Base-by-base conservation (phyloP, 352 stramenopile genomes). In the Phytopythium delawarense region DNA sequence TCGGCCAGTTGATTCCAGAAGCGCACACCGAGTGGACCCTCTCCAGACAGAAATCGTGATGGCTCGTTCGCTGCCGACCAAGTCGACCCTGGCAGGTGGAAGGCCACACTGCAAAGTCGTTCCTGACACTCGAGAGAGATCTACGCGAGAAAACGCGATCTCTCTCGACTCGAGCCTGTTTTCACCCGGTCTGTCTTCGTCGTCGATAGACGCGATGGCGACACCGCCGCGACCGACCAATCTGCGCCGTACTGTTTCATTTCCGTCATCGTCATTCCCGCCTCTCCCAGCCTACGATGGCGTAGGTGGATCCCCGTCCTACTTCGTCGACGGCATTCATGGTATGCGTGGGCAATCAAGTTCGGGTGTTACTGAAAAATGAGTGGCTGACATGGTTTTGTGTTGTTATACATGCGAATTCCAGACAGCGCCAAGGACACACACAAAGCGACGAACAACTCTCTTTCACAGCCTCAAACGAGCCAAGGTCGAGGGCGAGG, bases 211-310 rank as follows among this genome's bases (percentile, higher is more conserved):
- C 18, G 37, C 9, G 23, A 52, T 51, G 16, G 42, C 39, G 8
- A 61, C 55, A 6, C 55, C 55, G 16, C 39, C 55, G 25, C 37
- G 28, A 7, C 55, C 55, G 6, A 39, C 25, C 2, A 52, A 18
- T 9, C n/a, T 61, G 8, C 55, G 55, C 4, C 55, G 55, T 12
- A 20, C 55, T 7, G 28, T 61, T 12, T 61, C 55, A 21, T 61
- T 61, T 13, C 55, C 55, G 18, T 61, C 55, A 1, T 65, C 63
- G 4, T 64, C 81, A 18, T 63, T 94, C 11, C 80, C 83, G n/a
- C 83, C 83, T 16, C 60, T 94, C 13, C 85, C 85, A 76, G 83
- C 83, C 7, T 92, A 94, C 63, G 83, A 94, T 64, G 85, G 83
- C 1, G 79, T 91, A 58, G 83, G 83, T 37, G 85, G 83, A 13